Conservation (phyloP, 768 basidiomycete genomes). For the Xerocomellus intermedius region DNA sequence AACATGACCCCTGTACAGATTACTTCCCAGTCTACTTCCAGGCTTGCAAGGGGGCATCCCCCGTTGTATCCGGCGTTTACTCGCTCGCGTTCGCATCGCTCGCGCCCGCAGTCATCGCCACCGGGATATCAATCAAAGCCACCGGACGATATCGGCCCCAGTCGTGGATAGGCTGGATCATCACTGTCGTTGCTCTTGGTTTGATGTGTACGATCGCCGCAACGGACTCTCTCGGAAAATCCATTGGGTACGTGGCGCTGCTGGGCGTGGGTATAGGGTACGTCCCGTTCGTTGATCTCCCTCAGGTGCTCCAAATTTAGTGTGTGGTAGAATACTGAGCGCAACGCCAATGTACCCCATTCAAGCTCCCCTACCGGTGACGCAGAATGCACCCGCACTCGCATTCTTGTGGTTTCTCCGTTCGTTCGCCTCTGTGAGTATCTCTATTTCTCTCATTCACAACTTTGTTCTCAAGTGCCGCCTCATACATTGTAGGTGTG, state of each 20-base stretch:
- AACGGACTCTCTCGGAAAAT: slow-evolving; percentile 20
- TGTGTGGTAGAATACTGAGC: background rate
- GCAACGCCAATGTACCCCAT: slow-evolving; percentile 37
- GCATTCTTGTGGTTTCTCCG: background rate
- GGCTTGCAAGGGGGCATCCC: slow-evolving; percentile 35
- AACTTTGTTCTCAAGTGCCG: background rate
- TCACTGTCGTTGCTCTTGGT: slow-evolving; percentile 36
- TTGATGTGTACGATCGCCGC: slow-evolving; percentile 31
- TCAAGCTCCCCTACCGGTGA: background rate
- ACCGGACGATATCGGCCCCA: slow-evolving; percentile 34
- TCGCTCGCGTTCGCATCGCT: slow-evolving; percentile 20
- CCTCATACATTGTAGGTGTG: slow-evolving; percentile 34
- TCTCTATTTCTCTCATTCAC: background rate
- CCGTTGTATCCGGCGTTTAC: slow-evolving; percentile 30
- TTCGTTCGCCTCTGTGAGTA: slow-evolving; percentile 31
- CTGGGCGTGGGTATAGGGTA: background rate
- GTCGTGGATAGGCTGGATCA: slow-evolving; percentile 32
- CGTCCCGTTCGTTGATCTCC: background rate
- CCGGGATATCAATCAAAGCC: slow-evolving; percentile 29
- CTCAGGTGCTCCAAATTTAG: background rate
- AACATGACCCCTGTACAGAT: slow-evolving; percentile 19
- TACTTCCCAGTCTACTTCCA: slow-evolving; percentile 46
- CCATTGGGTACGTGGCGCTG: slow-evolving; percentile 15
- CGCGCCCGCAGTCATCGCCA: slow-evolving; percentile 31
- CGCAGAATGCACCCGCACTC: background rate